Evolutionary conservation across 2,329 filamentous ascomycete genomes (phyloP).

Genomic region (Blastomyces emzantsi): DNA sequence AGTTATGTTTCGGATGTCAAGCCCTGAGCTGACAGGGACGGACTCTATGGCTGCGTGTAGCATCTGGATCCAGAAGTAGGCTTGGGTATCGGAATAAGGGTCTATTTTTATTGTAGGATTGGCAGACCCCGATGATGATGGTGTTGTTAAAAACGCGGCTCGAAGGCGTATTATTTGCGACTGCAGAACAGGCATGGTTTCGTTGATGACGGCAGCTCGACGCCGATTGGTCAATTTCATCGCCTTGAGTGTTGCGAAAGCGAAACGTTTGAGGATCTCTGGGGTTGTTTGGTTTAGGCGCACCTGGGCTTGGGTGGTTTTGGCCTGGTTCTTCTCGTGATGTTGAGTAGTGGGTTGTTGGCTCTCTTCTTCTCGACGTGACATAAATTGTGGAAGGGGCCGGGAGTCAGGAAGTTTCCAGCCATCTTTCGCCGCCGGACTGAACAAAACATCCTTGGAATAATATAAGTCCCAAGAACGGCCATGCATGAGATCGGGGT

Average conservation of each 20-base stretch:
- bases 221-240: not conserved
- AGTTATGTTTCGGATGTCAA: slow-evolving; percentile 5
- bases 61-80: slow-evolving; percentile 9
- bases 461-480: slow-evolving; percentile 4
- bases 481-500: slow-evolving; percentile 6
- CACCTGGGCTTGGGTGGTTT: not conserved
- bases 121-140: not conserved
- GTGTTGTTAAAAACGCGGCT: not conserved
- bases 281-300: not conserved
- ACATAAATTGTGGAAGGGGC: not conserved
- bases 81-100: slow-evolving; percentile 7
- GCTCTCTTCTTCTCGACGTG: not conserved
- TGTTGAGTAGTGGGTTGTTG: not conserved
- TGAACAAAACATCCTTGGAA: slow-evolving; percentile 5
- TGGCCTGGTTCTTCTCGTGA: not conserved
- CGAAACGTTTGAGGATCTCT: slow-evolving; percentile 1
- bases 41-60: slow-evolving; percentile 6
- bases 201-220: slow-evolving; percentile 2
- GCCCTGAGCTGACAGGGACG: not conserved
- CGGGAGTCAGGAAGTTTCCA: not conserved
- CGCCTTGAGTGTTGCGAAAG: not conserved
- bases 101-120: not conserved
- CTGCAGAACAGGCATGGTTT: slow-evolving; percentile 1
- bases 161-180: slow-evolving; percentile 8
- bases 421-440: not conserved